Evolutionary conservation across 2,329 filamentous ascomycete species (phyloP), one percentile per base, ranked within the genome.

Genomic region (Pseudocercospora pini-densiflorae): DNA sequence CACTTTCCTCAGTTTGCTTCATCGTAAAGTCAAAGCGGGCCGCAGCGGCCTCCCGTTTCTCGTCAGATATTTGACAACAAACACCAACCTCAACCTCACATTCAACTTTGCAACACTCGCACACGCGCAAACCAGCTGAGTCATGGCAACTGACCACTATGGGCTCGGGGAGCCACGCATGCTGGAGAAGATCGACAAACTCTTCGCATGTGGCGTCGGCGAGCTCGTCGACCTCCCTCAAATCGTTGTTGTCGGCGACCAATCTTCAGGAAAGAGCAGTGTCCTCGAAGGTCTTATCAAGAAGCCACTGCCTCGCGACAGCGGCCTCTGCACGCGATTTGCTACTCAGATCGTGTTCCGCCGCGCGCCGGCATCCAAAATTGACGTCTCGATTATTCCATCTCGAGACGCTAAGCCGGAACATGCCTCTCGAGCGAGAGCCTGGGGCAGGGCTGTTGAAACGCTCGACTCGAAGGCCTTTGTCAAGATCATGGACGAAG

Each of bases 281-380:
- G 86, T 90, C 0, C 81, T 90, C 0, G 86, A 90, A 68, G 88
- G 88, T 0, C 85, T 90, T 36, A 87, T 87, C 0, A 81, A 84
- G 10, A 71, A 70, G 63, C 81, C 81, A 0, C 88, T 90, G 36
- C 85, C 86, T 0, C 78, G 83, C 6, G 84, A 87, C 10, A 82
- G 82, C 16, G 83, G 79, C 21, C 65, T 86, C 0, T 89, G 86
- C 72, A 90, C 88, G 0, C 80, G 85, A 0, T 75, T 74, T 58
- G 73, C 73, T 2, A 76, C 74, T 5, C 69, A 76, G 63, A 65
- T 76, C 33, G 68, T 74, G 19, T 72, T 76, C 27, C 70, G 73
- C 19, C 61, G 74, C 45, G 64, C 68, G 7, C 31, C 45, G 1
- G 24, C 29, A 7, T 54, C 63, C 14, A 16, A 43, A 2, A 64